Conservation (phyloP, 331 rosid genomes). For the Prunus yedoensis region DNA sequence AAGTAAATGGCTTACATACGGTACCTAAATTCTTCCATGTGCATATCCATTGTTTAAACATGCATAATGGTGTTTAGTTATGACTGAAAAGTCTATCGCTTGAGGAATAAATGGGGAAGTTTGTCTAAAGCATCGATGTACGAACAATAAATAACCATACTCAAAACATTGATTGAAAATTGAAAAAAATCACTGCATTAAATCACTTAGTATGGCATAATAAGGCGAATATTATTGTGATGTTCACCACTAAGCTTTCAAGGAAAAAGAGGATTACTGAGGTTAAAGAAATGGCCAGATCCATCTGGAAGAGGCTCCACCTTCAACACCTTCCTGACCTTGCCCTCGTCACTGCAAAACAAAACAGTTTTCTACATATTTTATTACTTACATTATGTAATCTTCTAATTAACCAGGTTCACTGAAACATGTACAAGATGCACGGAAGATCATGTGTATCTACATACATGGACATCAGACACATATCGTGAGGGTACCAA, state of each 20-base stretch:
- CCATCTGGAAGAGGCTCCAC: slow-evolving; percentile 83
- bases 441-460: neutral
- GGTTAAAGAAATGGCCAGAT: slow-evolving; percentile 77
- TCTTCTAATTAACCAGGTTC: neutral
- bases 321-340: slow-evolving; percentile 69
- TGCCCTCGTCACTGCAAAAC: slow-evolving; percentile 69
- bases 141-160: neutral
- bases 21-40: neutral
- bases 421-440: neutral
- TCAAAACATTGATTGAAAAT: neutral
- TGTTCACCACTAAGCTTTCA: slow-evolving; percentile 11
- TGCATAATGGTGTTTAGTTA: neutral
- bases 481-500: neutral
- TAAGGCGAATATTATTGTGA: neutral
- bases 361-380: slow-evolving; percentile 8
- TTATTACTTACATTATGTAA: too few relatives aligned
- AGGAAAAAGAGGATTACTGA: slow-evolving; percentile 52
- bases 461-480: neutral
- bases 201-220: neutral
- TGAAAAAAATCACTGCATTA: neutral
- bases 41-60: neutral
- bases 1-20: slow-evolving; percentile 1
- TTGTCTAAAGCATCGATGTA: neutral
- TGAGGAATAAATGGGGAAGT: neutral
- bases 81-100: neutral